These are phyloP conservation scores for Isoetes taiwanensis DNA, from an alignment of 75 land plant genomes.

Conservation along the genomic window DNA sequence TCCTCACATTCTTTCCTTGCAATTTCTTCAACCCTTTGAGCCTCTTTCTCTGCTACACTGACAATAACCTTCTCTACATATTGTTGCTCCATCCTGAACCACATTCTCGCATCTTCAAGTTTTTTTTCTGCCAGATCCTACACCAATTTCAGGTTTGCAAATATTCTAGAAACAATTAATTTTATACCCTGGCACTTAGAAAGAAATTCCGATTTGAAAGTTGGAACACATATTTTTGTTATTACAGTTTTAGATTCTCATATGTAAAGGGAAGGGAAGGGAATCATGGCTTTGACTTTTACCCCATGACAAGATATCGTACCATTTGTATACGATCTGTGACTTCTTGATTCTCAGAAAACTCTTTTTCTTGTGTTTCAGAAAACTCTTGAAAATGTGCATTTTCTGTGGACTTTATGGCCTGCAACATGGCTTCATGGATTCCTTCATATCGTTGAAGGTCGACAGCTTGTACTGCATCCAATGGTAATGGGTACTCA, in stretches of 20 bases:
- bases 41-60: neutral
- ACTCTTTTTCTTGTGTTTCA: too few species aligned
- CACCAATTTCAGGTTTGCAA: neutral
- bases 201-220: neutral
- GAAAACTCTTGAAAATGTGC: neutral
- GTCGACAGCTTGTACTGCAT: neutral
- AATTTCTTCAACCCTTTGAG: neutral
- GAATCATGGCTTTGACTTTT: too few species aligned
- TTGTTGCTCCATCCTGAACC: slow-evolving; percentile 1
- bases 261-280: too few species aligned
- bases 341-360: too few species aligned
- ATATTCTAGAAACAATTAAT: neutral
- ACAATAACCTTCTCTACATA: slow-evolving; percentile 4
- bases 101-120: slow-evolving; percentile 6
- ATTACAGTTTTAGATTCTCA: neutral
- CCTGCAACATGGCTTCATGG: neutral
- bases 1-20: neutral
- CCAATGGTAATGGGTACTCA: neutral
- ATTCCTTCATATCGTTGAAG: neutral
- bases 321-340: too few species aligned
- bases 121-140: slow-evolving; percentile 21
- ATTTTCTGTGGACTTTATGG: neutral
- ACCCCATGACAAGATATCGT: too few species aligned
- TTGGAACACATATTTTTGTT: neutral
- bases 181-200: neutral